Evolutionary conservation across 345 rosid genomes (phyloP).

Genomic region (Camelina hispida): DNA sequence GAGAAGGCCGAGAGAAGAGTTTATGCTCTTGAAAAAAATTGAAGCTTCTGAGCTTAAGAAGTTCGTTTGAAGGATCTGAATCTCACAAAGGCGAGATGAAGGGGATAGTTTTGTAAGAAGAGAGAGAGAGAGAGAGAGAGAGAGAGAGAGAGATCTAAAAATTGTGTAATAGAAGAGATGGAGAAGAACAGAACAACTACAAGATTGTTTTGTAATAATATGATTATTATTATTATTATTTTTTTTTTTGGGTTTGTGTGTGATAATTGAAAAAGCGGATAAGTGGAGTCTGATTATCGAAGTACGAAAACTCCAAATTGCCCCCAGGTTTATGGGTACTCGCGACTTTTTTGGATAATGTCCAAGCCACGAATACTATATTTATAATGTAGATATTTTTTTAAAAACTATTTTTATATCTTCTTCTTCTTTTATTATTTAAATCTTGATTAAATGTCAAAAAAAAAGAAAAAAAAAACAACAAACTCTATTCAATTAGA

Average conservation of each 20-base stretch:
- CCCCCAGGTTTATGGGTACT: conserved; percentile 36
- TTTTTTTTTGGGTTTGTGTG: neutral
- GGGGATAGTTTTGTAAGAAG: conserved; percentile 19
- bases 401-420: neutral
- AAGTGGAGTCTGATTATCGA: conserved; percentile 41
- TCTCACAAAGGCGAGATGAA: conserved; percentile 24
- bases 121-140: conserved; percentile 11
- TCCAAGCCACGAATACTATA: neutral
- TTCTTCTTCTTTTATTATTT: too few relatives aligned
- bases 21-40: neutral
- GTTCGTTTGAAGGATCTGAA: conserved; percentile 29
- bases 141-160: conserved; percentile 39
- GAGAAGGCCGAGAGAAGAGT: conserved; percentile 29
- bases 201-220: neutral
- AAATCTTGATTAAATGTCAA: too few relatives aligned
- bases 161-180: neutral
- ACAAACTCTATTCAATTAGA: too few relatives aligned
- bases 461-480: too few relatives aligned
- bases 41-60: conserved; percentile 8
- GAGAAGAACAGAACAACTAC: conserved; percentile 18
- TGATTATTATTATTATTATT: conserved; percentile 1
- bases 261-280: conserved; percentile 34
- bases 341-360: conserved; percentile 44
- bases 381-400: conserved; percentile 11
- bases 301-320: conserved; percentile 4